Evolutionary conservation across 2,329 filamentous ascomycete genomes (phyloP).

Genomic region (Coniochaeta prunicola): DNA sequence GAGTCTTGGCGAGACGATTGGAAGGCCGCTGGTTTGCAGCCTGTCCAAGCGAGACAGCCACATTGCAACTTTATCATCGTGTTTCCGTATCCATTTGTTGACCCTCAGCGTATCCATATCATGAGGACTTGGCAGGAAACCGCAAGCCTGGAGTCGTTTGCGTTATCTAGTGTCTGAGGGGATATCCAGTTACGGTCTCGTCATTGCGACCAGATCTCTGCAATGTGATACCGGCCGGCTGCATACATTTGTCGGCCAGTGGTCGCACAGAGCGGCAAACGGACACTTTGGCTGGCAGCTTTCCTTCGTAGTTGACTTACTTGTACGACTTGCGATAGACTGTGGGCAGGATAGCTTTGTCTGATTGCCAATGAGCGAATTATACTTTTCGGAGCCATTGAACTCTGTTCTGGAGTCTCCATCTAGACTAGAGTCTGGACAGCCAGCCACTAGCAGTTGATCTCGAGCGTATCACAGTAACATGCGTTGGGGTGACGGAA

Average conservation of each 20-base stretch:
- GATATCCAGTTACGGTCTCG: too few species aligned
- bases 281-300: background rate
- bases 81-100: too few species aligned
- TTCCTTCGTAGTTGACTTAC: background rate
- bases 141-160: too few species aligned
- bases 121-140: too few species aligned
- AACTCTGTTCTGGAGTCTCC: background rate
- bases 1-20: too few species aligned
- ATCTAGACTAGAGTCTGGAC: background rate
- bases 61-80: too few species aligned
- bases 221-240: background rate
- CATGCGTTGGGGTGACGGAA: background rate
- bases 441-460: background rate
- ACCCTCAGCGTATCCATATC: too few species aligned
- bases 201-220: background rate
- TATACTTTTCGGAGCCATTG: too few species aligned
- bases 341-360: background rate
- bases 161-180: too few species aligned
- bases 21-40: too few species aligned
- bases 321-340: background rate
- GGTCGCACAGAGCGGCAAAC: background rate
- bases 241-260: background rate
- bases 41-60: too few species aligned
- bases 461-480: background rate
- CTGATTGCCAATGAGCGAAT: background rate